phyloP scores from a whole-genome alignment of 441 rosid species.

The Dalechampia spathulata region DNA sequence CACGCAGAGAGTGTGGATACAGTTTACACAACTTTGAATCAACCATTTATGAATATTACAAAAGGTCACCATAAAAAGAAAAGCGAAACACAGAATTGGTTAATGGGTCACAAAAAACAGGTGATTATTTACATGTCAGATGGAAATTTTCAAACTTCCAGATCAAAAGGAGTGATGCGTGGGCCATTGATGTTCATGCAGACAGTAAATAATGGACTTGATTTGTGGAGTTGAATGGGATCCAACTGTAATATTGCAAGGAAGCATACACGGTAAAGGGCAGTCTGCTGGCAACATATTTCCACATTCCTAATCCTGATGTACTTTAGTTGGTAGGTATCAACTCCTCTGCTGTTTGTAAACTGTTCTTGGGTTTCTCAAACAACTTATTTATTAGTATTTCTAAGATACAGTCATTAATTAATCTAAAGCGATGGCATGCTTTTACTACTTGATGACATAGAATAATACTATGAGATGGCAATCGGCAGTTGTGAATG shows the following conservation, averaged over 20 bases:
- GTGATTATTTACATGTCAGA: neutral
- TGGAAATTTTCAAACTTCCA: conserved; percentile 13
- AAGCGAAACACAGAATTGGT: neutral
- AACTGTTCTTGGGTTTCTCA: too few relatives aligned
- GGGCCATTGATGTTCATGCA: conserved; percentile 9
- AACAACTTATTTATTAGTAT: too few relatives aligned
- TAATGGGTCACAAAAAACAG: neutral
- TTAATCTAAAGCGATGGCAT: too few relatives aligned
- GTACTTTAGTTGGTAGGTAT: too few relatives aligned
- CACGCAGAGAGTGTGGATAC: neutral
- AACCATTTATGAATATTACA: neutral
- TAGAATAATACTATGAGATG: too few relatives aligned
- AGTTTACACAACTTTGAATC: neutral
- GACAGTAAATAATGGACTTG: neutral
- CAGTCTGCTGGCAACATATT: too few relatives aligned
- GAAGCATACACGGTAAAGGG: neutral
- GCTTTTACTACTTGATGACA: too few relatives aligned
- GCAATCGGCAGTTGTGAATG: too few relatives aligned
- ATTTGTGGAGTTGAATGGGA: neutral
- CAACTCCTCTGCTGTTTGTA: too few relatives aligned
- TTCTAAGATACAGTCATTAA: too few relatives aligned
- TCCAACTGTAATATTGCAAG: conserved; percentile 7
- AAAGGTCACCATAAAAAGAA: neutral
- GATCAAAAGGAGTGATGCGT: neutral
- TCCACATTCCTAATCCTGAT: too few relatives aligned